Percentiles rank a stretch among this genome's conserved stretches.
Conservation (phyloP, 2,329 filamentous ascomycete species). For the Annulohypoxylon truncatum region DNA sequence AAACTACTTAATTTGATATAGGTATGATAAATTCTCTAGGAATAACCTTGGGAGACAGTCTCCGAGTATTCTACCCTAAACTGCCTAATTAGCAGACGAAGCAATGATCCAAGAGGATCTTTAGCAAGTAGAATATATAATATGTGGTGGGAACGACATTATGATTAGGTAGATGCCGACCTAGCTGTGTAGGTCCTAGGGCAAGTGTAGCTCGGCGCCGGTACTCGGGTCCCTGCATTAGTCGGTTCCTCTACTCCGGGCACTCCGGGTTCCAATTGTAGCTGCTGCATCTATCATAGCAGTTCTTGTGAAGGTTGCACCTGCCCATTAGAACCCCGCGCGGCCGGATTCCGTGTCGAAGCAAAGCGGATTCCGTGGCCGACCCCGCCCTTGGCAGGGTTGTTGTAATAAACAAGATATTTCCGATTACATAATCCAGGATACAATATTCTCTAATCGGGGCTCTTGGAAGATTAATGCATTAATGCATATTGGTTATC, state of each 20-base stretch:
- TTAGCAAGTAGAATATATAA: neutral
- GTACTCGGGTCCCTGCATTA: neutral
- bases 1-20: too few relatives aligned
- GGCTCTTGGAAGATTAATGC: too few relatives aligned
- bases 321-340: neutral
- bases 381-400: neutral
- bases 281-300: neutral
- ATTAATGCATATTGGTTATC: neutral
- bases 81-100: neutral
- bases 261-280: neutral
- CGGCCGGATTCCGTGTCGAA: neutral
- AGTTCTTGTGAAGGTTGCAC: too few relatives aligned
- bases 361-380: constrained; percentile 10
- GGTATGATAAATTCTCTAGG: neutral
- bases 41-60: neutral
- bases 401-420: neutral
- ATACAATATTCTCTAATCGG: too few relatives aligned
- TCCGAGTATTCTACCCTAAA: neutral
- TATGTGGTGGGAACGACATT: neutral
- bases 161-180: neutral
- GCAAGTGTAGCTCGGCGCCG: neutral
- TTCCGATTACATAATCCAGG: too few relatives aligned
- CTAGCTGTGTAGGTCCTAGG: too few relatives aligned
- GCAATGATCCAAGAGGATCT: neutral
- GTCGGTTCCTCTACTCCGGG: neutral